These are phyloP conservation scores for Diaporthe humulicola DNA, from an alignment of 2,329 filamentous ascomycete species.

Conservation along the genomic window DNA sequence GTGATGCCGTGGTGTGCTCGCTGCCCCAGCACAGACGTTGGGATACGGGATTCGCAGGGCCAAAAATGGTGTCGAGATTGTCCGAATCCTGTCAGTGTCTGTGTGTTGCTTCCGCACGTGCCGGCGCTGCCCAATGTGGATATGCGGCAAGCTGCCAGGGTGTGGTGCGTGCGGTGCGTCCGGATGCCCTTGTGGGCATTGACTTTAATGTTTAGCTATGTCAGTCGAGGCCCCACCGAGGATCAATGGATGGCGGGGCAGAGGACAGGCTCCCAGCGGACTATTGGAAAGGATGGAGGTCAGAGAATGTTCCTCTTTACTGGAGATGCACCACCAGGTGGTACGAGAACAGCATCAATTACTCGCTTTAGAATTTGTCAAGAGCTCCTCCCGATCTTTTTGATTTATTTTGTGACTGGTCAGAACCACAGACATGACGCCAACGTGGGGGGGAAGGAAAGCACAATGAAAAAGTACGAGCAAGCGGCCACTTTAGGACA, in stretches of 20 bases:
- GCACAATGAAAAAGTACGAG: conserved; percentile 7
- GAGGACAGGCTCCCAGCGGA: neutral
- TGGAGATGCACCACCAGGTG: neutral
- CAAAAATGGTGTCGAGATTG: conserved; percentile 11
- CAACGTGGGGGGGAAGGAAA: conserved; percentile 1
- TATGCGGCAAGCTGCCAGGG: conserved; percentile 1
- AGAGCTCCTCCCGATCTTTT: neutral
- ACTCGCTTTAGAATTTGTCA: conserved; percentile 6
- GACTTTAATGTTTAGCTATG: conserved; percentile 10
- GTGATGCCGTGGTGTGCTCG: neutral
- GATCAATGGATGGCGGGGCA: conserved; percentile 17
- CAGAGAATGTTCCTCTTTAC: neutral
- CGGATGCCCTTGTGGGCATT: conserved; percentile 22
- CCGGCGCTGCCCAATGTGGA: neutral
- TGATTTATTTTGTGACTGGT: neutral
- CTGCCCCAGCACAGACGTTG: neutral
- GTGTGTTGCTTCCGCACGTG: conserved; percentile 20
- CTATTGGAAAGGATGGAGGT: neutral
- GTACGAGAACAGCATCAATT: neutral
- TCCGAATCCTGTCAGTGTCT: conserved; percentile 2
- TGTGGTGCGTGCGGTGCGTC: conserved; percentile 14
- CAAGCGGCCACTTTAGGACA: neutral
- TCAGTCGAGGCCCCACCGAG: neutral
- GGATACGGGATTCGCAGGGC: neutral
- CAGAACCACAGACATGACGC: conserved; percentile 1